Evolutionary conservation across 2,329 filamentous ascomycete species (phyloP).

Genomic region (Chaetomiaceae sp.): DNA sequence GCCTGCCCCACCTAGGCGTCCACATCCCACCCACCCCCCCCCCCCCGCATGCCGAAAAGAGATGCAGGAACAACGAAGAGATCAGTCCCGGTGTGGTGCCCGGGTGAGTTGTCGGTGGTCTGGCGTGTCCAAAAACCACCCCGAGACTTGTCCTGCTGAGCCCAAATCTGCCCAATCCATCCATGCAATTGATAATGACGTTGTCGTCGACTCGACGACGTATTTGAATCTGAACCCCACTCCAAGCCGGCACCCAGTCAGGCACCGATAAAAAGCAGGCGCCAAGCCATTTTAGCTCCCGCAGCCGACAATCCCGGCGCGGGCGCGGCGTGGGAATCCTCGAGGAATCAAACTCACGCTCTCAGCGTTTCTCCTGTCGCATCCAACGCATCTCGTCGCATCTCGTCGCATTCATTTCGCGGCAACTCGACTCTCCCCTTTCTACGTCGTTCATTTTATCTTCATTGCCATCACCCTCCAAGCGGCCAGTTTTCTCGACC

Average conservation of each 20-base stretch:
- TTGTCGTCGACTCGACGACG: too few relatives aligned
- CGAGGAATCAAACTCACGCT: too few relatives aligned
- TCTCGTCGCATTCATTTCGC: neutral
- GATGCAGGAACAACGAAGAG: constrained; percentile 6
- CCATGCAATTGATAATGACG: neutral
- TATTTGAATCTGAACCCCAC: too few relatives aligned
- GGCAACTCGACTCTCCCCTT: neutral
- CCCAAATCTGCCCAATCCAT: neutral
- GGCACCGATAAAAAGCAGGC: constrained; percentile 8
- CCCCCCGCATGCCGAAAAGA: constrained; percentile 5
- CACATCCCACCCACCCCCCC: neutral
- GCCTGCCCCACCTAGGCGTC: too few relatives aligned
- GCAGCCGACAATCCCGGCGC: neutral
- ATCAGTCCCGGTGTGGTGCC: neutral
- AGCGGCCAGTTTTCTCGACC: constrained; percentile 2
- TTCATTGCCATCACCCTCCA: neutral
- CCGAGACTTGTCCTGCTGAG: neutral
- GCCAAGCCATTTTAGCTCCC: constrained; percentile 11
- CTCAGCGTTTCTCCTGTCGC: neutral
- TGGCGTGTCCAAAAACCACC: neutral
- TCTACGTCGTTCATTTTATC: neutral
- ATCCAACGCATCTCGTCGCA: neutral
- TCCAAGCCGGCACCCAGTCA: constrained; percentile 5
- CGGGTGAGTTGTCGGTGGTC: neutral
- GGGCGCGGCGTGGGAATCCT: constrained; percentile 8